Conservation (phyloP, 345 rosid species). For the Capsella bursapastoris region DNA sequence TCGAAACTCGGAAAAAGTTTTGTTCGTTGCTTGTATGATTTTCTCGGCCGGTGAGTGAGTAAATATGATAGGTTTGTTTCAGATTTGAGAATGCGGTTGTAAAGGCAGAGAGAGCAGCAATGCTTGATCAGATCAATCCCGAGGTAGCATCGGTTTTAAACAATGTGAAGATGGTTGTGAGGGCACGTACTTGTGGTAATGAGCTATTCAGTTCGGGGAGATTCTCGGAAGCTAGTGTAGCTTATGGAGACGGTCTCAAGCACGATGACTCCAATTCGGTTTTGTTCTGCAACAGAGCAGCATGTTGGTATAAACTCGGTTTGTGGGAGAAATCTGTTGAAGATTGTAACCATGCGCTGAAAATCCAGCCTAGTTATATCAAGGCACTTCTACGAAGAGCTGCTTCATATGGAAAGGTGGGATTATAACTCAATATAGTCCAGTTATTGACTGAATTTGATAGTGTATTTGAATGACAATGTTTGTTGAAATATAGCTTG, state of each 20-base stretch:
- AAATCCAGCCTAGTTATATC: slow-evolving; percentile 69
- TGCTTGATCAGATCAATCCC: slow-evolving; percentile 58
- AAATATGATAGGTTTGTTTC: slow-evolving; percentile 62
- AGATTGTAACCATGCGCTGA: slow-evolving; percentile 85
- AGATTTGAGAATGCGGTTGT: slow-evolving; percentile 91
- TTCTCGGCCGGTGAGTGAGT: slow-evolving; percentile 44
- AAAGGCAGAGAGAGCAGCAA: slow-evolving; percentile 76
- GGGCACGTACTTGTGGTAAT: slow-evolving; percentile 81
- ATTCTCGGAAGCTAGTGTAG: slow-evolving; percentile 81
- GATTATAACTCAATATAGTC: background rate
- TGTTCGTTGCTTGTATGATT: slow-evolving; percentile 30
- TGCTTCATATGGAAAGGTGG: slow-evolving; percentile 88
- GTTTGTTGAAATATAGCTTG: slow-evolving; percentile 34
- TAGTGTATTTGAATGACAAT: slow-evolving; percentile 29
- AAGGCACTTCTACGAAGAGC: slow-evolving; percentile 94
- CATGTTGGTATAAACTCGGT: slow-evolving; percentile 96
- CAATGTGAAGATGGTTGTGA: slow-evolving; percentile 71
- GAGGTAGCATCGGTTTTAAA: slow-evolving; percentile 65
- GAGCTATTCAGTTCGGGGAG: slow-evolving; percentile 80
- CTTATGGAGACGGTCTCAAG: slow-evolving; percentile 93
- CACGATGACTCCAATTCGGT: slow-evolving; percentile 68
- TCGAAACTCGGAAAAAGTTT: slow-evolving; percentile 16
- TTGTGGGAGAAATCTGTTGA: slow-evolving; percentile 83
- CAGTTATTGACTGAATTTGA: background rate
- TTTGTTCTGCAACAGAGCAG: slow-evolving; percentile 95